Base-by-base conservation (phyloP, 805 yeast genomes). In the Blastobotrys chiropterorum region DNA sequence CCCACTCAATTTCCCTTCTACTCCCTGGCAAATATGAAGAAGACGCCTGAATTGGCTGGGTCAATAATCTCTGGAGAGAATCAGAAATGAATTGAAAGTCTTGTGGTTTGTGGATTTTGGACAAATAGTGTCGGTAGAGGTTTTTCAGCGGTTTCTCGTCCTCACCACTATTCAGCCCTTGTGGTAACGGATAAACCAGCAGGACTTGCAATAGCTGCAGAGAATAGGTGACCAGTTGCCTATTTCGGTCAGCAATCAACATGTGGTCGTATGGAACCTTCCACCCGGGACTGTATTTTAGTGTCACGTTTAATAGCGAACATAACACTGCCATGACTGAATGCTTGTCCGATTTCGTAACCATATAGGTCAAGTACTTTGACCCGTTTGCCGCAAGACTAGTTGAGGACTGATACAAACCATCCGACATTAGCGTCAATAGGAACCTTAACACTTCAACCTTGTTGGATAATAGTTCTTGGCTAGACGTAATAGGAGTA, bases 371-470 rank as follows among this genome's bases (percentile, higher is more conserved):
- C 44, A 85, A 62, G 62, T 79, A 86, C 47, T 79, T 73, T 34
- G 88, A 80, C 0, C 92, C 95, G 2, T 61, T 57, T 0, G 71
- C 55, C 0, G 79, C 76, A 3, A 81, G 62, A 13, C 63, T 61
- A 4, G 73, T 59, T 0, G 79, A 73, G 2, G 68, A 51, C 2
- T 62, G 64, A 63, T 86, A 90, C 46, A 90, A 62, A 14, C 82
- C 74, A 46, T 76, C 77, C 1, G 95, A 84, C 19, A 79, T 72
- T 4, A 90, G 67, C 0, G 83, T 72, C 5, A 86, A 60, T 8
- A 92, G 51, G 5, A 89, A 69, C 46, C 84, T 71, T 39, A 92
- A 59, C 1, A 86, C 69, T 61, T 86, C 95, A 3, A 82, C 68
- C 59, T 95, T 76, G 62, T 86, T 81, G 21, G 80, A 64, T 58